A percentile compares a stretch with the other conserved stretches of the same genome.
These are phyloP conservation scores for Cercophora newfieldiana DNA, from an alignment of 495 filamentous ascomycete genomes.

Conservation along the genomic window DNA sequence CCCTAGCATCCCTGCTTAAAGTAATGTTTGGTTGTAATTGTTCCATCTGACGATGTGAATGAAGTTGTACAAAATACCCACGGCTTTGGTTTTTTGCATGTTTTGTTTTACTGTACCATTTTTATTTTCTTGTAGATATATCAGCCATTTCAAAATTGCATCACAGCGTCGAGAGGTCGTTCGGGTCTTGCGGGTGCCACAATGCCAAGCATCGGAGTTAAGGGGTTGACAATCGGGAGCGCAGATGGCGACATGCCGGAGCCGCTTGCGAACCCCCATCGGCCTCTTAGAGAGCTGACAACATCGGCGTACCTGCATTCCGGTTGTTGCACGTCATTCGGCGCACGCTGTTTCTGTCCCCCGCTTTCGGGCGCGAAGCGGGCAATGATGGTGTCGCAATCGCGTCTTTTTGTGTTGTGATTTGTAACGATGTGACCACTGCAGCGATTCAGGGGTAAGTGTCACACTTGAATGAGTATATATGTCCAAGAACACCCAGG, in stretches of 20 bases:
- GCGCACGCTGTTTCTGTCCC: neutral
- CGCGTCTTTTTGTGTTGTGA: neutral
- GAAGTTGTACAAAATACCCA: no score
- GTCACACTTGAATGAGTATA: no score
- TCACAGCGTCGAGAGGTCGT: neutral
- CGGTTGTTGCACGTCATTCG: neutral
- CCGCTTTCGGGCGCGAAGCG: neutral
- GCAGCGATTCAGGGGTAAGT: no score
- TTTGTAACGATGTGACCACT: neutral
- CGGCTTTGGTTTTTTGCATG: no score
- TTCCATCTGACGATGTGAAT: no score
- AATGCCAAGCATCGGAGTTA: constrained; percentile 1
- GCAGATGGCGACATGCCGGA: constrained; percentile 17
- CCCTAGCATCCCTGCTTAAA: constrained; percentile 41
- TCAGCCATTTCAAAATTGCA: neutral
- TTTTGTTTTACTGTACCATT: no score
- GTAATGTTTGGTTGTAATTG: neutral
- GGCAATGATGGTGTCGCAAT: neutral
- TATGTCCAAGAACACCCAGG: no score
- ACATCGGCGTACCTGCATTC: neutral
- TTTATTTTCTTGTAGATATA: no score
- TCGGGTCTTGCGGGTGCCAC: neutral
- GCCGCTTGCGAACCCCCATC: neutral
- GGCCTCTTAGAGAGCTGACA: no score
- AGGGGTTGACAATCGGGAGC: neutral